Conservation (phyloP, 768 basidiomycete genomes). For the Russula dissimulans region DNA sequence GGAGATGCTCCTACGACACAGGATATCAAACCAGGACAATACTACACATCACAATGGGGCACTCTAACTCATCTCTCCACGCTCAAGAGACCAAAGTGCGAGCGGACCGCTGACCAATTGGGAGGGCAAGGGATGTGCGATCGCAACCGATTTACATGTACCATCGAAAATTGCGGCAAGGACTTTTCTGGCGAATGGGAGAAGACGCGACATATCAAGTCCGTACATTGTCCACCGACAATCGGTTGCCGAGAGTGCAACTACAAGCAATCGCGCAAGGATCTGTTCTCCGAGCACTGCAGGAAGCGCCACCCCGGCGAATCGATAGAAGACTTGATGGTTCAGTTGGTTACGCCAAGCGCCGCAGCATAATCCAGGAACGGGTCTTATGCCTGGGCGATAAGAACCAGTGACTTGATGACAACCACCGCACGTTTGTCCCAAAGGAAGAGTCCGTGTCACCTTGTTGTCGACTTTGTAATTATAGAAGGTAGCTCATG, state of each 20-base stretch:
- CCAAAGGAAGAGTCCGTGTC: background rate
- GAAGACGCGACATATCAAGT: slow-evolving; percentile 8
- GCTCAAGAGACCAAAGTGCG: background rate
- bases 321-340: background rate
- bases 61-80: background rate
- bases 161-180: background rate
- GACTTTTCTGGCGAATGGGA: slow-evolving; percentile 14
- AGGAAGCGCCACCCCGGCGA: slow-evolving; percentile 8
- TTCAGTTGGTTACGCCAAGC: background rate
- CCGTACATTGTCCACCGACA: slow-evolving; percentile 10
- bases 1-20: background rate
- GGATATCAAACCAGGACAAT: background rate
- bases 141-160: slow-evolving; percentile 1
- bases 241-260: slow-evolving; percentile 8
- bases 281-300: slow-evolving; percentile 14
- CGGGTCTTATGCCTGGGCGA: background rate
- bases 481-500: background rate
- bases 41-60: background rate
- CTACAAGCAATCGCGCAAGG: slow-evolving; percentile 16
- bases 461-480: background rate
- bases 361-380: background rate
- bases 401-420: background rate
- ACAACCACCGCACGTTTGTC: background rate
- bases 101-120: background rate
- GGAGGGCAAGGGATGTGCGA: background rate